Percentiles rank a stretch among this genome's conserved stretches.
These are phyloP conservation scores for Eragrostis tef DNA, from an alignment of 202 grass and related monocot species.

Conservation along the genomic window DNA sequence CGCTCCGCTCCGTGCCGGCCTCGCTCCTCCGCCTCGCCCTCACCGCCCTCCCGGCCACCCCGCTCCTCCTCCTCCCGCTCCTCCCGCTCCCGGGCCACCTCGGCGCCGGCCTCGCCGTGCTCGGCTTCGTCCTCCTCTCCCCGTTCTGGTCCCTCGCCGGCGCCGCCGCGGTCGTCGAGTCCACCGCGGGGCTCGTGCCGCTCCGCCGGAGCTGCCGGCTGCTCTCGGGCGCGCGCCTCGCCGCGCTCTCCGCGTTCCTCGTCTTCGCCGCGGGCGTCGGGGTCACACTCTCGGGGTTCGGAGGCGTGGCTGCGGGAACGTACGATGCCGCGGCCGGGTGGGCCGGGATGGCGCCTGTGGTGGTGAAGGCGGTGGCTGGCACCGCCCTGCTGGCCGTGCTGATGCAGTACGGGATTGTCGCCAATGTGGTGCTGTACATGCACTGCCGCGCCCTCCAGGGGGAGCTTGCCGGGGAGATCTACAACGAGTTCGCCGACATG, in stretches of 20 bases:
- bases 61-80: conserved; percentile 50
- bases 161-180: conserved; percentile 55
- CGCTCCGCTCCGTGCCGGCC: conserved; percentile 49
- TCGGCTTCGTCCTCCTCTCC: conserved; percentile 30
- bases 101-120: conserved; percentile 29
- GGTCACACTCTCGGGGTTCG: conserved; percentile 60
- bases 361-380: conserved; percentile 53
- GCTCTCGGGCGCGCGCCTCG: conserved; percentile 43
- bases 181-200: conserved; percentile 35
- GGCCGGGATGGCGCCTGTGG: conserved; percentile 44
- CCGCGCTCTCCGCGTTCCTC: conserved; percentile 49
- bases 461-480: conserved; percentile 71
- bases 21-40: conserved; percentile 51
- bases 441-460: conserved; percentile 71
- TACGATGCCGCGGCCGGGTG: conserved; percentile 22
- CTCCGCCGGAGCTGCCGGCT: conserved; percentile 60
- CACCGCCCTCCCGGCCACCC: conserved; percentile 37
- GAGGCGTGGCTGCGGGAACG: conserved; percentile 27
- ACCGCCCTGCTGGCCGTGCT: conserved; percentile 49
- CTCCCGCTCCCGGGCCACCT: conserved; percentile 32
- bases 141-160: conserved; percentile 66
- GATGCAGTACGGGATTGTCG: conserved; percentile 64
- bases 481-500: conserved; percentile 64
- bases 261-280: conserved; percentile 46
- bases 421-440: conserved; percentile 64